Evolutionary conservation across 441 rosid species (phyloP).

Genomic region (Adansonia grandidieri): DNA sequence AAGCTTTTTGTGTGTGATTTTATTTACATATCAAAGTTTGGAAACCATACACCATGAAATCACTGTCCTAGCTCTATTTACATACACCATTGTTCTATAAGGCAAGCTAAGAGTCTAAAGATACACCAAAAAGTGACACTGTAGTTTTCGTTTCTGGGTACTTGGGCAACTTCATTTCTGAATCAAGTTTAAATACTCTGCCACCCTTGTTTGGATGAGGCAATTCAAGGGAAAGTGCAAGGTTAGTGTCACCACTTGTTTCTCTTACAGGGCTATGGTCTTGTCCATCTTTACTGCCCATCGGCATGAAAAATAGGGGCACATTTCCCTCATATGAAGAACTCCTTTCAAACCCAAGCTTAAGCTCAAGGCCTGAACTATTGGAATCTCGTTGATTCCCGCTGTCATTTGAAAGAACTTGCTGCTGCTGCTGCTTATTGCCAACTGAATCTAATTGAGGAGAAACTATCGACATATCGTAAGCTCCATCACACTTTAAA

Average conservation of each 20-base stretch:
- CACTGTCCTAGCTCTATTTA: neutral
- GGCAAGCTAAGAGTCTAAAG: neutral
- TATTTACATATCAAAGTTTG: neutral
- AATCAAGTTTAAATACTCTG: neutral
- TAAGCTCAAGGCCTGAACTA: conserved; percentile 34
- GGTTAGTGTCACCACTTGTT: neutral
- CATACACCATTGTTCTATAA: conserved; percentile 1
- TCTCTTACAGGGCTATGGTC: neutral
- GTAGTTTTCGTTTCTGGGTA: conserved; percentile 6
- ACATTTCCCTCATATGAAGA: neutral
- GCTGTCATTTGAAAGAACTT: neutral
- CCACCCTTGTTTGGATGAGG: neutral
- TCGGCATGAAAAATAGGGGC: neutral
- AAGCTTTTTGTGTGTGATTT: neutral
- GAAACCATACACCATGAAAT: neutral
- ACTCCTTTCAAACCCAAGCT: conserved; percentile 20
- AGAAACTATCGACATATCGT: neutral
- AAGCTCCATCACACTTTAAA: neutral
- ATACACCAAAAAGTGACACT: conserved; percentile 11
- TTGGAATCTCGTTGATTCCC: conserved; percentile 9
- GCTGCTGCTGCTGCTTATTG: neutral
- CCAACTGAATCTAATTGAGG: neutral
- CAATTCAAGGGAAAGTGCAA: conserved; percentile 30
- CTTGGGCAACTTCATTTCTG: neutral
- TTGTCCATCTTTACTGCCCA: neutral